Evolutionary conservation across 495 filamentous ascomycete species (phyloP).

Genomic region (Daldinia loculata): DNA sequence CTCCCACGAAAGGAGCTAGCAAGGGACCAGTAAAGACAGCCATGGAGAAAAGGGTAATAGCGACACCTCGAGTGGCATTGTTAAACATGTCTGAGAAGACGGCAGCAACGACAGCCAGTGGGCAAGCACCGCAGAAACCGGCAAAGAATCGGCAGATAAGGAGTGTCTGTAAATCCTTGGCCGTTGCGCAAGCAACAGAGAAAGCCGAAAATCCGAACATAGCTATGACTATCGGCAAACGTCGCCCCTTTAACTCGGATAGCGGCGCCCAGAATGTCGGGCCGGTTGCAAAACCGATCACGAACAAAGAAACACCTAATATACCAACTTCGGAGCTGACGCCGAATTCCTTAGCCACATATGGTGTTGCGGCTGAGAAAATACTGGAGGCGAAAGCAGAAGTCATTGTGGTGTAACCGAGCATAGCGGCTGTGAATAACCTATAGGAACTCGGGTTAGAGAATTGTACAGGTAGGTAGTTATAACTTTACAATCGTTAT

Average conservation of each 20-base stretch:
- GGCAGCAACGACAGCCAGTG: slow-evolving; percentile 83
- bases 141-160: slow-evolving; percentile 86
- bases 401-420: slow-evolving; percentile 80
- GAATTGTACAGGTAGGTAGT: not conserved
- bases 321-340: slow-evolving; percentile 68
- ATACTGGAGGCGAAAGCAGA: slow-evolving; percentile 76
- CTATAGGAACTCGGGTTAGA: slow-evolving; percentile 50
- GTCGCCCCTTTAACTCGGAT: slow-evolving; percentile 80
- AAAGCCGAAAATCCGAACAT: slow-evolving; percentile 86
- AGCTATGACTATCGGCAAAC: slow-evolving; percentile 72
- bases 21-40: slow-evolving; percentile 85
- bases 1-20: slow-evolving; percentile 83
- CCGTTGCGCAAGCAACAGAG: slow-evolving; percentile 72
- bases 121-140: slow-evolving; percentile 78
- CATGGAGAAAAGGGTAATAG: slow-evolving; percentile 84
- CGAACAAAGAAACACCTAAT: slow-evolving; percentile 74
- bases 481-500: slow-evolving; percentile 1
- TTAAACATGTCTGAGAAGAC: slow-evolving; percentile 91
- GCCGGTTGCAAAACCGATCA: slow-evolving; percentile 75
- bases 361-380: slow-evolving; percentile 69
- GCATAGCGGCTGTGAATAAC: slow-evolving; percentile 71
- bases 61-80: slow-evolving; percentile 78
- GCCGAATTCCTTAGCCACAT: slow-evolving; percentile 61
- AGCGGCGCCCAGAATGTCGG: slow-evolving; percentile 73
- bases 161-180: slow-evolving; percentile 83